phyloP scores from a whole-genome alignment of 495 filamentous ascomycete genomes.

The Durotheca rogersii region DNA sequence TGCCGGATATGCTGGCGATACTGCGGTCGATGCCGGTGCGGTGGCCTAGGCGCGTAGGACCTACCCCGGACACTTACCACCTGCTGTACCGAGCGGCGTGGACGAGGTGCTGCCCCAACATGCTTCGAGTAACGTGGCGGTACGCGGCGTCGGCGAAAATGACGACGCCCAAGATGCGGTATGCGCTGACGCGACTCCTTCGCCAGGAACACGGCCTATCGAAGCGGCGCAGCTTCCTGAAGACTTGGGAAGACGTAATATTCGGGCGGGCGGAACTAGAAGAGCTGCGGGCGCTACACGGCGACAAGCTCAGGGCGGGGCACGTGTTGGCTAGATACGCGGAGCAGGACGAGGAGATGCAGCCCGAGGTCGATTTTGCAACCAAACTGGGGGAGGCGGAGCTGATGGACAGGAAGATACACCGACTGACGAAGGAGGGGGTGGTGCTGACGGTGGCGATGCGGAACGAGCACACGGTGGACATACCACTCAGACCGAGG shows the following conservation, averaged over 20 bases:
- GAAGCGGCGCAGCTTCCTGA: slow-evolving; percentile 6
- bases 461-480: slow-evolving; percentile 15
- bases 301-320: not conserved
- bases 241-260: slow-evolving; percentile 31
- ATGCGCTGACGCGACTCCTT: slow-evolving; percentile 16
- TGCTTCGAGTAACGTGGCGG: slow-evolving; percentile 42
- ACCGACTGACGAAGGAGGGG: slow-evolving; percentile 10
- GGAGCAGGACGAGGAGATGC: not conserved
- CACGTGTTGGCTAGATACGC: slow-evolving; percentile 15
- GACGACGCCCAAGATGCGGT: slow-evolving; percentile 29
- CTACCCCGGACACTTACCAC: slow-evolving; percentile 27
- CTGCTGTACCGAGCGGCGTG: slow-evolving; percentile 38
- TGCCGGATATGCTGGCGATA: slow-evolving; percentile 27
- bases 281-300: slow-evolving; percentile 8
- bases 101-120: slow-evolving; percentile 33
- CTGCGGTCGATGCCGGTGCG: slow-evolving; percentile 4
- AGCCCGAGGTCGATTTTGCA: not conserved
- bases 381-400: slow-evolving; percentile 24
- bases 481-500: slow-evolving; percentile 16
- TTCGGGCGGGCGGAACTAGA: slow-evolving; percentile 21
- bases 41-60: slow-evolving; percentile 13
- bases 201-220: not conserved
- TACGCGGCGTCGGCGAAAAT: slow-evolving; percentile 30
- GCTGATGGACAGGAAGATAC: slow-evolving; percentile 24
- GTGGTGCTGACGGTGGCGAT: slow-evolving; percentile 1